Evolutionary conservation across 2,329 filamentous ascomycete species (phyloP).

Genomic region (Aphanocladium album): DNA sequence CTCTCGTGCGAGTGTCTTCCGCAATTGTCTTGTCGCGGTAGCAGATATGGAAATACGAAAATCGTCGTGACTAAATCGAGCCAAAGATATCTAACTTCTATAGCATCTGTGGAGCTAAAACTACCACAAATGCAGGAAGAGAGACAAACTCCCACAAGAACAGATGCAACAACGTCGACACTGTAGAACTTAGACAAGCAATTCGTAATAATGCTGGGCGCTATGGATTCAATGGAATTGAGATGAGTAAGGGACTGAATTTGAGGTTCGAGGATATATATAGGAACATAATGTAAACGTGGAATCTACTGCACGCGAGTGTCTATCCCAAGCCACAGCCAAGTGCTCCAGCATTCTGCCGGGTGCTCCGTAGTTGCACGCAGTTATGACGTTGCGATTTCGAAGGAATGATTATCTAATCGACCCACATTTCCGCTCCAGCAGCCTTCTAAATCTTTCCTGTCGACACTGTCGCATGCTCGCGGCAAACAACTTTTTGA

Average conservation of each 20-base stretch:
- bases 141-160: neutral
- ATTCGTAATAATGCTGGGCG: neutral
- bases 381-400: slow-evolving; percentile 8
- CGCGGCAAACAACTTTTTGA: slow-evolving; percentile 8
- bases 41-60: too few relatives aligned
- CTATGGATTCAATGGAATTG: neutral
- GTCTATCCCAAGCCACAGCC: neutral
- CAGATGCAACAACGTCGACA: neutral
- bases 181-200: neutral
- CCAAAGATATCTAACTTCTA: neutral
- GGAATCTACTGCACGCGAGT: slow-evolving; percentile 5
- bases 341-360: neutral
- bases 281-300: neutral
- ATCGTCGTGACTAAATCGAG: neutral
- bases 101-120: neutral
- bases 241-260: neutral
- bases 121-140: neutral
- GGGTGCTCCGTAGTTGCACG: neutral
- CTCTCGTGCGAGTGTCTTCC: neutral
- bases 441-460: slow-evolving; percentile 5
- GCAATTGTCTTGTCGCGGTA: neutral
- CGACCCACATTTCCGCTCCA: neutral
- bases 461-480: slow-evolving; percentile 6
- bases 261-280: neutral
- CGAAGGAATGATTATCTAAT: slow-evolving; percentile 5